Evolutionary conservation across 1,139 yeast genomes (phyloP), one percentile per base, ranked within the genome.

Genomic region (Ogataea hybrid): DNA sequence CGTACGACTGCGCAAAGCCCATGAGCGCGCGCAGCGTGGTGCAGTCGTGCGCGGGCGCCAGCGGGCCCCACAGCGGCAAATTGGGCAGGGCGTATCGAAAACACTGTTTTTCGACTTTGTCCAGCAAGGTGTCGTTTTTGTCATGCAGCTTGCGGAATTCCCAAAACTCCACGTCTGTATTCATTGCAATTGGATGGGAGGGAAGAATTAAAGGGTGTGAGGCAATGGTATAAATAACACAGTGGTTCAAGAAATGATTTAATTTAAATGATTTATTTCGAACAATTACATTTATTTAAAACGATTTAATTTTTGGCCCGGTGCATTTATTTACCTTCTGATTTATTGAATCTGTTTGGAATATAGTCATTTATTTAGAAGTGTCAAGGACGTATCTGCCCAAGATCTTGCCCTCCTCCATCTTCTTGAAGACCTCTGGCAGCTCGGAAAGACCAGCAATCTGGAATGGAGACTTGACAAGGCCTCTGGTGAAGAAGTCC

Each of bases 351-450:
- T 32, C 25, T 28, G 27, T 27, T 28, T 25, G 8, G 18, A 18
- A 18, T n/a, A 16, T 20, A 18, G 8, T 33, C 20, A 38, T 16
- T 43, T 50, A 80, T 65, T 77, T 77, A 47, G 72, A 62, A 28
- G 84, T 79, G 67, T 83, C 90, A 54, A 82, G 83, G 47, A 84
- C 92, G 65, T 79, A 79, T 71, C 89, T 77, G 58, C 90, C 90
- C 58, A 80, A 67, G 59, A 82, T 78, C 66, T 78, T 71, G 58
- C 87, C 86, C 57, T 74, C 67, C 63, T 77, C 81, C 88, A 82
- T 81, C 63, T 76, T 67, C 48, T 77, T 73, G 68, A 77, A 82
- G 49, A 81, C 79, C 42, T 63, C 61, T 57, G 84, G 80, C 57
- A 82, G 70, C 56, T 79, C 79, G 36, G 84, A 77, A 58, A 83